Base-by-base conservation (phyloP, 805 yeast species). In the Debaryomyces maramus region DNA sequence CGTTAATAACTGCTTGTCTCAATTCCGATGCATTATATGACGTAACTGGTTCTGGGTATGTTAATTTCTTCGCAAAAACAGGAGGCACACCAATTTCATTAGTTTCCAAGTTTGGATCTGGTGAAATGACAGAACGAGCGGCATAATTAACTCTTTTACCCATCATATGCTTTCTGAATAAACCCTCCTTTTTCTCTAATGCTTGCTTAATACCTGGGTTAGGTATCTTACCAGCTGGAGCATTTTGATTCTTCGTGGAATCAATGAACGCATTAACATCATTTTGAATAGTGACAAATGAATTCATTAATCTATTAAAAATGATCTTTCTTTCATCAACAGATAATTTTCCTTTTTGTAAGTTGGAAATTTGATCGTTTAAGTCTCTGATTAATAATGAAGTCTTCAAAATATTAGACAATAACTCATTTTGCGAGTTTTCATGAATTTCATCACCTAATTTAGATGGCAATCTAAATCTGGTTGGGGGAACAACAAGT, bases 121-220 rank as follows among this genome's bases (percentile, higher is more conserved):
- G 98, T 5, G 98, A 90, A 67, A 93, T 93, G 55, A 93, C 99
- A 7, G 99, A 91, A 70, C 99, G 88, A 37, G 99, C 99, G 39
- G 98, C 97, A 58, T 88, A 91, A 64, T 93, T 95, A 44, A 93
- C 99, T 74, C 99, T 89, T 75, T 93, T 93, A 62, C 99, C 99
- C 99, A 93, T 93, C 99, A 93, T 93, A 60, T 93, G 96, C 63
- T 91, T 93, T 73, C 99, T 81, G 75, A 93, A 93, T 49, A 91
- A 74, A 61, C 99, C 99, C 68, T 93, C 99, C 63, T 93, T 93
- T 81, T 93, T 91, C 67, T 93, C 99, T 58, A 93, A 74, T 8
- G 96, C 95, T 73, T 93, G 99, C 63, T 93, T 93, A 56, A 93
- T 81, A 72, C 99, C 99, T 2, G 99, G 99, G 28, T 80, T 77